phyloP scores from a whole-genome alignment of 441 rosid species.

The Metrosideros polymorpha region DNA sequence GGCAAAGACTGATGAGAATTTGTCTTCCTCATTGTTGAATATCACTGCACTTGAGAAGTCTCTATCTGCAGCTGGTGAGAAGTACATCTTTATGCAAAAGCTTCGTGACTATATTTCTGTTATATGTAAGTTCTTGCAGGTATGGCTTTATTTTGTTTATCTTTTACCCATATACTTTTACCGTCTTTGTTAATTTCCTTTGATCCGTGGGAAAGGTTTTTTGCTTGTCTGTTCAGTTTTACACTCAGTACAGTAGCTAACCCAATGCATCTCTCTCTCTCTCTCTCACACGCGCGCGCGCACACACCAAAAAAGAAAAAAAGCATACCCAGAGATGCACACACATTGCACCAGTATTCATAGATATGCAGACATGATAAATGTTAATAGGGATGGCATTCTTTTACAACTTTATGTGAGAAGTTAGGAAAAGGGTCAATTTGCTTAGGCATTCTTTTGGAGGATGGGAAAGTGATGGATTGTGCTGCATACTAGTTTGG shows the following conservation, averaged over 20 bases:
- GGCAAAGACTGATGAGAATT: constrained; percentile 69
- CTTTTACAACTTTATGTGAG: background rate
- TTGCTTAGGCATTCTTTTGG: background rate
- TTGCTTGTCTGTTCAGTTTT: background rate
- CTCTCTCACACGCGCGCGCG: background rate
- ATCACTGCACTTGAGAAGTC: constrained; percentile 69
- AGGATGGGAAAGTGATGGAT: background rate
- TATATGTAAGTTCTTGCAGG: constrained; percentile 97
- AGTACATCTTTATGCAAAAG: constrained; percentile 98
- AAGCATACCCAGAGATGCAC: background rate
- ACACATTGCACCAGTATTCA: background rate
- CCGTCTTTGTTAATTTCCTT: background rate
- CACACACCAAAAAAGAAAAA: background rate
- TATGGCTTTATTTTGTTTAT: constrained; percentile 36
- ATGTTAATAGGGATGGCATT: background rate
- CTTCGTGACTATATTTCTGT: constrained; percentile 91
- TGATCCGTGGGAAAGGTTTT: background rate
- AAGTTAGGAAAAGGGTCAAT: background rate
- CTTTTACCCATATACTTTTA: background rate
- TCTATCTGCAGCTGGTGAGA: constrained; percentile 84
- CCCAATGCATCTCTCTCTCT: background rate
- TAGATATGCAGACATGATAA: background rate
- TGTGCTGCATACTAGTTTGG: background rate
- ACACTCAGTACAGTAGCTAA: background rate
- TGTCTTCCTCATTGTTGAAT: constrained; percentile 71